phyloP scores from a whole-genome alignment of 164 flowering plant species.

The Stephania yunnanensis region DNA sequence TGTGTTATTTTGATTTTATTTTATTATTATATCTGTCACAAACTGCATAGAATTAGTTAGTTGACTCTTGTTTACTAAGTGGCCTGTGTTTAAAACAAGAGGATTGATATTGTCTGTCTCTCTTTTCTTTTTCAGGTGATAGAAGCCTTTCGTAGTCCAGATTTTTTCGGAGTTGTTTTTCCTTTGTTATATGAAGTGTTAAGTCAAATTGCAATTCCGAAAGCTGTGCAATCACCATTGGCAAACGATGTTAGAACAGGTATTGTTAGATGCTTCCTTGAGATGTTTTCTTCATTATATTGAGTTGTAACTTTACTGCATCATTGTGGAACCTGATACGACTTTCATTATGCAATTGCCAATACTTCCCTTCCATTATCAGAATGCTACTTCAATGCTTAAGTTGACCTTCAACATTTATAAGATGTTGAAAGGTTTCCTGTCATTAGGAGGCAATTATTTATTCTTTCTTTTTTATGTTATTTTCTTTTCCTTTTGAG shows the following conservation, averaged over 20 bases:
- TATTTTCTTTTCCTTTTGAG: neutral
- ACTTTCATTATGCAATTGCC: neutral
- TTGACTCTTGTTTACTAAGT: neutral
- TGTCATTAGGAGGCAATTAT: neutral
- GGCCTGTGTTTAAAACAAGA: neutral
- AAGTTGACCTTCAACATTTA: neutral
- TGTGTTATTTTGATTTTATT: too few relatives aligned
- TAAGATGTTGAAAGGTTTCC: neutral
- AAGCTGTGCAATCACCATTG: constrained; percentile 31
- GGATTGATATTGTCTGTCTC: neutral
- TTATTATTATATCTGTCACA: neutral
- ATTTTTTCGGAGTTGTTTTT: constrained; percentile 54
- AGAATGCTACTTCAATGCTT: neutral
- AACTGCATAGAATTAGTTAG: neutral
- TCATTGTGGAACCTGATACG: neutral
- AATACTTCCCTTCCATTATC: neutral
- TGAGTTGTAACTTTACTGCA: neutral
- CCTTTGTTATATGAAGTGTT: constrained; percentile 66
- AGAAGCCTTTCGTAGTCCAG: constrained; percentile 68
- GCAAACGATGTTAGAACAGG: constrained; percentile 55
- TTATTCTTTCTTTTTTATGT: neutral
- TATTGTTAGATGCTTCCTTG: constrained; percentile 14
- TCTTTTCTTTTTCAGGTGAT: constrained; percentile 52
- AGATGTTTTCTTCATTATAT: neutral
- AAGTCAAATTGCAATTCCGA: constrained; percentile 30